These are phyloP conservation scores for Geotrichum australiense DNA, from an alignment of 1,139 yeast species.

Conservation along the genomic window DNA sequence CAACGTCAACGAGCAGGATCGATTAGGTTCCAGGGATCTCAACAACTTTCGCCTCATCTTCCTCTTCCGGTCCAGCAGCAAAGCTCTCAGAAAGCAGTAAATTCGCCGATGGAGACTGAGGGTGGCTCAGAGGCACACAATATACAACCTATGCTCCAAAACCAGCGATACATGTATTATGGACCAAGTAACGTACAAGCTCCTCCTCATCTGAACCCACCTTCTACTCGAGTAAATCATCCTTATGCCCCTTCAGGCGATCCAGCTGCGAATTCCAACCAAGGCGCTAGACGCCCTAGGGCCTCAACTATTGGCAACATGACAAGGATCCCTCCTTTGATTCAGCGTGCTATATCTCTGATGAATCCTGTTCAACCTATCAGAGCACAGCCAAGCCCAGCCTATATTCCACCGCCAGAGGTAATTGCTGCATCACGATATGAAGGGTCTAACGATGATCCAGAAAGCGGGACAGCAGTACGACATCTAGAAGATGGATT, in stretches of 20 bases:
- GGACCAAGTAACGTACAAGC: conserved; percentile 6
- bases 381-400: conserved; percentile 38
- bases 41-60: conserved; percentile 1
- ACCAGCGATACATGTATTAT: conserved; percentile 2
- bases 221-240: not conserved
- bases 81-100: too few relatives aligned
- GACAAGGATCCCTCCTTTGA: conserved; percentile 37
- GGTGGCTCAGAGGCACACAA: too few relatives aligned
- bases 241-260: conserved; percentile 6
- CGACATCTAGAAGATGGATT: conserved; percentile 14
- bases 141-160: conserved; percentile 2
- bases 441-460: conserved; percentile 18
- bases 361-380: conserved; percentile 36
- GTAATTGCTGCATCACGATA: conserved; percentile 19
- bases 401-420: conserved; percentile 39
- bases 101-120: too few relatives aligned
- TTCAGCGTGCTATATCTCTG: conserved; percentile 39
- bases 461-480: conserved; percentile 7
- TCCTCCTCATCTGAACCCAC: conserved; percentile 7
- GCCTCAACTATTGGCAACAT: conserved; percentile 39
- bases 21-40: conserved; percentile 7
- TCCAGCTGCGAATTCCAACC: not conserved
- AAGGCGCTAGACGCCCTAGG: conserved; percentile 29
- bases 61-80: conserved; percentile 1
- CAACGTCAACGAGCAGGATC: conserved; percentile 10